phyloP scores from a whole-genome alignment of 108 stramenopile genomes.

The Nannochloropsis oceanica region DNA sequence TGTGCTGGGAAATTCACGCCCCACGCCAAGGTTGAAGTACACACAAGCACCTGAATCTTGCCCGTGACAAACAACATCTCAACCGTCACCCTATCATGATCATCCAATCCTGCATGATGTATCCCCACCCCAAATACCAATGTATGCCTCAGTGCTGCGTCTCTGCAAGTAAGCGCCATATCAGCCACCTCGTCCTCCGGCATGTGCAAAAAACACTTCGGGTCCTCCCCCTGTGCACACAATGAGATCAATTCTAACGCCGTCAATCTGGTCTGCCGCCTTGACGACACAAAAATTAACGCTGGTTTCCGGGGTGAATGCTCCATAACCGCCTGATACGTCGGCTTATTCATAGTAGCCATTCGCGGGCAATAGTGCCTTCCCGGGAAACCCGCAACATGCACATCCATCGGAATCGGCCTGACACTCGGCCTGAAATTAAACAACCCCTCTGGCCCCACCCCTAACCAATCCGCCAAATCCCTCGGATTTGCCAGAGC shows the following conservation, averaged over 20 bases:
- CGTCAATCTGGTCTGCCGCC: conserved; percentile 87
- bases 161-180: conserved; percentile 48
- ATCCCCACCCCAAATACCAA: conserved; percentile 91
- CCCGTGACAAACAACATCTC: conserved; percentile 72
- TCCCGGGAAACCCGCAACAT: conserved; percentile 82
- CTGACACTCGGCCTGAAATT: conserved; percentile 90
- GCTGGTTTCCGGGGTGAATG: conserved; percentile 69
- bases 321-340: conserved; percentile 87
- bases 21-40: conserved; percentile 71
- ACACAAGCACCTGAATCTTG: conserved; percentile 84
- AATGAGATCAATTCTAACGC: conserved; percentile 60
- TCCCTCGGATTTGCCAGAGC: conserved; percentile 90
- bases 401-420: conserved; percentile 81
- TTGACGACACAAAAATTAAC: conserved; percentile 67
- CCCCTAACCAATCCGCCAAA: conserved; percentile 92
- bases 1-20: conserved; percentile 95
- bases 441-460: conserved; percentile 56
- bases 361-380: conserved; percentile 88
- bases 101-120: conserved; percentile 82
- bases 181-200: conserved; percentile 26
- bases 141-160: conserved; percentile 79
- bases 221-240: conserved; percentile 38
- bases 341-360: conserved; percentile 99
- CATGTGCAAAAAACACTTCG: conserved; percentile 17
- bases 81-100: conserved; percentile 58